Percentiles rank a stretch among this genome's conserved stretches.
Conservation (phyloP, 371 early-diverging fungal species). For the Apophysomyces ossiformis region DNA sequence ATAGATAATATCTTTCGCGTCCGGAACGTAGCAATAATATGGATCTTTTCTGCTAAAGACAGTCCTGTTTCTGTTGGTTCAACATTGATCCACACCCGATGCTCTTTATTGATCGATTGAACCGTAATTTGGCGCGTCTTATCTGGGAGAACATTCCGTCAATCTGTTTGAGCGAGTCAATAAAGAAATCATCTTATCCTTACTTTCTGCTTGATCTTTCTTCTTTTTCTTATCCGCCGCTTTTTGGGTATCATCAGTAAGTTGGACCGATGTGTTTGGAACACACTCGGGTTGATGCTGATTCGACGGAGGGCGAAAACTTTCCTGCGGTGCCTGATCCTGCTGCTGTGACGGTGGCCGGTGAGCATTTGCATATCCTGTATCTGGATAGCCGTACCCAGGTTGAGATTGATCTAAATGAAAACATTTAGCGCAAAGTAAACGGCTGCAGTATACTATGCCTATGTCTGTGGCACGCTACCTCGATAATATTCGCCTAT, state of each 20-base stretch:
- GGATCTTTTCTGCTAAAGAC: conserved; percentile 49
- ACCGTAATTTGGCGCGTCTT: conserved; percentile 52
- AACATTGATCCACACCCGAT: conserved; percentile 52
- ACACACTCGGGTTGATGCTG: background rate
- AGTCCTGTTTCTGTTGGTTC: conserved; percentile 51
- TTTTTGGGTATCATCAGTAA: background rate
- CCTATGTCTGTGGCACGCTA: no score
- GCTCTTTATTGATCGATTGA: conserved; percentile 50
- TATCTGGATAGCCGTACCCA: background rate
- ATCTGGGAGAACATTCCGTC: background rate
- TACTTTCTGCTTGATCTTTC: conserved; percentile 15
- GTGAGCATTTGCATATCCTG: background rate
- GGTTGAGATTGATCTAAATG: background rate
- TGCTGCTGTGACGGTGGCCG: conserved; percentile 6
- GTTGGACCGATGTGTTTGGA: background rate
- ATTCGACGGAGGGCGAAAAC: background rate
- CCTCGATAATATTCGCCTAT: background rate
- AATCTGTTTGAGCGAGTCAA: no score
- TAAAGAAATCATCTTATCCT: background rate
- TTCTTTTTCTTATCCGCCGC: conserved; percentile 8
- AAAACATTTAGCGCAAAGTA: no score
- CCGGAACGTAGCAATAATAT: conserved; percentile 52
- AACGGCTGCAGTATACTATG: no score
- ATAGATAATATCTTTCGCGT: conserved; percentile 51
- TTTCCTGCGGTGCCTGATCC: background rate